Conservation (phyloP, 2,329 filamentous ascomycete species). For the Fusarium nematophilum region DNA sequence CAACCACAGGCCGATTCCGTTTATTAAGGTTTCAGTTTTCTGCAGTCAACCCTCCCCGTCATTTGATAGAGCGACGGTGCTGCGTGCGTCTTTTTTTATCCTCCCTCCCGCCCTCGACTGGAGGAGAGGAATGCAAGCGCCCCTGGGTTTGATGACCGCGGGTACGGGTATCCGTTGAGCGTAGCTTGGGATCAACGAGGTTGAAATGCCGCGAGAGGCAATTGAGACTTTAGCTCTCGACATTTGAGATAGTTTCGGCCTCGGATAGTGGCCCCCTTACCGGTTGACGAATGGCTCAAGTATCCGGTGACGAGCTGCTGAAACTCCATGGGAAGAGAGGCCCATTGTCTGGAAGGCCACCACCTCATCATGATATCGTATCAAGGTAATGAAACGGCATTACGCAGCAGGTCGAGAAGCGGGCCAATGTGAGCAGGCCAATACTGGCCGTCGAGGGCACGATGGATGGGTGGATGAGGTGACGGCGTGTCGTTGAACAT, state of each 20-base stretch:
- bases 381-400: neutral
- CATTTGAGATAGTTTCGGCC: slow-evolving; percentile 9
- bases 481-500: slow-evolving; percentile 29
- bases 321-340: neutral
- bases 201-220: too few species aligned
- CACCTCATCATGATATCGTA: slow-evolving; percentile 10
- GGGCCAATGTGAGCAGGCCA: slow-evolving; percentile 3
- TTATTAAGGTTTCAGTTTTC: slow-evolving; percentile 9
- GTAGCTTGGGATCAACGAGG: too few species aligned
- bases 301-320: neutral
- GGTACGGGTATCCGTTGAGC: too few species aligned
- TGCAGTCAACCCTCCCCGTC: neutral
- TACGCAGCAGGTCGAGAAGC: slow-evolving; percentile 1
- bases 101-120: neutral
- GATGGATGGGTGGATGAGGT: slow-evolving; percentile 27
- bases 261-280: slow-evolving; percentile 9
- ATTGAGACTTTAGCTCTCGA: too few species aligned
- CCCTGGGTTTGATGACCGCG: too few species aligned
- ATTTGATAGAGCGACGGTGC: neutral
- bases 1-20: neutral
- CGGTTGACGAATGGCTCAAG: too few species aligned
- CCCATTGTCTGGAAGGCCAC: slow-evolving; percentile 15
- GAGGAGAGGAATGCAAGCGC: slow-evolving; percentile 35
- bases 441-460: slow-evolving; percentile 1
- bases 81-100: neutral